phyloP scores from a whole-genome alignment of 169 alveolate species.

The Plasmodium chabaudi region DNA sequence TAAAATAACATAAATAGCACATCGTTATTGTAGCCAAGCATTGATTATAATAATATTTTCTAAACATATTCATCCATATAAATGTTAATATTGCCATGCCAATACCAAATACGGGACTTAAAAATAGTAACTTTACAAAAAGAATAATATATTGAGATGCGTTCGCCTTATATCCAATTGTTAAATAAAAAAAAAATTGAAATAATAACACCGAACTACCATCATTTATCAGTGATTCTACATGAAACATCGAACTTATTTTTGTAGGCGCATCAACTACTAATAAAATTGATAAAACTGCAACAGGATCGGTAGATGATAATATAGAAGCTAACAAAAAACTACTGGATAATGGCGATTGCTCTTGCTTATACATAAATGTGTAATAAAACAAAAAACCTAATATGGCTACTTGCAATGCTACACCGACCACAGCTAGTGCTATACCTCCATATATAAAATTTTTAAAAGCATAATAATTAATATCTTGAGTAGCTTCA shows the following conservation, averaged over 20 bases:
- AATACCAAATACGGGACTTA: slow-evolving; percentile 89
- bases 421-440: slow-evolving; percentile 89
- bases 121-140: slow-evolving; percentile 84
- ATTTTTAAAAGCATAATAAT: slow-evolving; percentile 89
- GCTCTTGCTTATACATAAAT: slow-evolving; percentile 76
- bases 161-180: slow-evolving; percentile 82
- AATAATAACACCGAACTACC: slow-evolving; percentile 90
- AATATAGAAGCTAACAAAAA: slow-evolving; percentile 89
- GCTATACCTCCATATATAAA: slow-evolving; percentile 88
- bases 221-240: slow-evolving; percentile 91
- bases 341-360: slow-evolving; percentile 80
- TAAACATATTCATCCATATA: slow-evolving; percentile 86
- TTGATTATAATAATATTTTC: slow-evolving; percentile 85
- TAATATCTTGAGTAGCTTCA: slow-evolving; percentile 91
- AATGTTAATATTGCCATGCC: slow-evolving; percentile 84
- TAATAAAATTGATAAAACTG: slow-evolving; percentile 88
- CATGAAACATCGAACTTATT: slow-evolving; percentile 88
- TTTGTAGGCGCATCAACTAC: slow-evolving; percentile 89
- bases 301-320: slow-evolving; percentile 93
- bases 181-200: slow-evolving; percentile 87
- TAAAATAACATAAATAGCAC: slow-evolving; percentile 85
- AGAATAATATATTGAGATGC: slow-evolving; percentile 79
- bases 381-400: slow-evolving; percentile 87
- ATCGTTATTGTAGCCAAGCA: slow-evolving; percentile 81
- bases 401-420: slow-evolving; percentile 83